phyloP scores from a whole-genome alignment of 139 green algal species.

The Mesotaenium endlicherianum region DNA sequence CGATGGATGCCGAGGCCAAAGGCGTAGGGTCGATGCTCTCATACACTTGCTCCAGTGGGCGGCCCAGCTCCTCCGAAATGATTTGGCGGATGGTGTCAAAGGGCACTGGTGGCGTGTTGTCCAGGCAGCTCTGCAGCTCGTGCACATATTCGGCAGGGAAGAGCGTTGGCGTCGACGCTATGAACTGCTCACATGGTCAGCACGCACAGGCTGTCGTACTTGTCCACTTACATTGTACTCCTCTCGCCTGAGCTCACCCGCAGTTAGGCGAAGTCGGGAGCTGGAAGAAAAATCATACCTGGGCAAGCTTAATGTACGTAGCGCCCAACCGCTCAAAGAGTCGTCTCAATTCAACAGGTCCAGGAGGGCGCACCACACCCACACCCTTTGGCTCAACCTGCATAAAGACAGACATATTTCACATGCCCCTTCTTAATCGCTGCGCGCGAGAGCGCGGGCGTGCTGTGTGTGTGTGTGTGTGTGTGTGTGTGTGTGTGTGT shows the following conservation, averaged over 20 bases:
- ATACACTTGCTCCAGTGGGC: conserved; percentile 77
- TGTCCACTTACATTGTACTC: too few species aligned
- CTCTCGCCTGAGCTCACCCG: too few species aligned
- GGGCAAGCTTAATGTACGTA: conserved; percentile 91
- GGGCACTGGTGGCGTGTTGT: conserved; percentile 78
- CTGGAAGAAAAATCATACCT: conserved; percentile 21
- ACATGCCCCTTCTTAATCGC: too few species aligned
- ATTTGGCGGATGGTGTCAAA: conserved; percentile 72
- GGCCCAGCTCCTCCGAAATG: conserved; percentile 70
- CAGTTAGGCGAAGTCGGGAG: not conserved
- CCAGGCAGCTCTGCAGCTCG: conserved; percentile 96
- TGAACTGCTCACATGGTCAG: conserved; percentile 66
- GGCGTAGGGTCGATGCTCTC: conserved; percentile 75
- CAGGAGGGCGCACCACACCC: too few species aligned
- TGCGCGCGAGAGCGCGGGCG: not conserved
- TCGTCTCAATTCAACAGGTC: conserved; percentile 65
- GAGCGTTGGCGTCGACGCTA: conserved; percentile 87
- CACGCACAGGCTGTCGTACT: too few species aligned
- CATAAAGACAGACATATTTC: not conserved
- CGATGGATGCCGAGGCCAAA: conserved; percentile 86
- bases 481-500: not conserved
- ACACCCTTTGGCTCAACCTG: too few species aligned
- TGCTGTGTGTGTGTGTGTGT: too few species aligned
- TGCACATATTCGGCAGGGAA: conserved; percentile 93
- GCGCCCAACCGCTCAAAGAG: conserved; percentile 93